phyloP scores from a whole-genome alignment of 192 early-diverging fungal species.

The Pilaira anomala region DNA sequence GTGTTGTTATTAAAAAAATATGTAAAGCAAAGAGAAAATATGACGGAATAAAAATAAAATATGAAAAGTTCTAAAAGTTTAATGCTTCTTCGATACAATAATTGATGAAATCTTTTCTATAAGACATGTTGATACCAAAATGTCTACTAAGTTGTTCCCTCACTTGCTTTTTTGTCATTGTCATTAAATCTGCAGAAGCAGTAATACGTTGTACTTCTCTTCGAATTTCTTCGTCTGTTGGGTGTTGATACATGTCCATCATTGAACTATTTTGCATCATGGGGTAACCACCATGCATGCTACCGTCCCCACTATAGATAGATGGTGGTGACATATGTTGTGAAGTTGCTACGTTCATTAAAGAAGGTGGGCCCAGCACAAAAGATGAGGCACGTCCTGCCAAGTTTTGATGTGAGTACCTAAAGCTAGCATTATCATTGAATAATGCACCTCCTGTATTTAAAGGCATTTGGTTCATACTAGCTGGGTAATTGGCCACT shows the following conservation, averaged over 20 bases:
- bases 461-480: conserved; percentile 5
- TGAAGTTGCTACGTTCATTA: neutral
- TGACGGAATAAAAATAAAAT: no score
- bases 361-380: neutral
- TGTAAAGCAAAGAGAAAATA: no score
- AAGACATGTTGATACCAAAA: conserved; percentile 61
- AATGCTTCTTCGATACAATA: conserved; percentile 66
- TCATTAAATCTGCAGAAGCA: conserved; percentile 86
- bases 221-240: conserved; percentile 63
- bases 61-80: no score
- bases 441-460: neutral
- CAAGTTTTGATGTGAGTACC: conserved; percentile 10
- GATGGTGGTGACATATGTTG: conserved; percentile 14
- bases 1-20: no score
- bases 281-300: conserved; percentile 12
- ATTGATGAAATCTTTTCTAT: conserved; percentile 71
- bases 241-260: conserved; percentile 18
- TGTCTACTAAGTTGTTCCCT: conserved; percentile 57
- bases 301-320: conserved; percentile 10
- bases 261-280: conserved; percentile 1
- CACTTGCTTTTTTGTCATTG: conserved; percentile 93
- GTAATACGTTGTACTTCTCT: conserved; percentile 68
- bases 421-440: conserved; percentile 15
- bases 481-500: conserved; percentile 8
- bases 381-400: conserved; percentile 14